Evolutionary conservation across 1,284 basidiomycete genomes (phyloP).

Genomic region (Ustilago sp.): DNA sequence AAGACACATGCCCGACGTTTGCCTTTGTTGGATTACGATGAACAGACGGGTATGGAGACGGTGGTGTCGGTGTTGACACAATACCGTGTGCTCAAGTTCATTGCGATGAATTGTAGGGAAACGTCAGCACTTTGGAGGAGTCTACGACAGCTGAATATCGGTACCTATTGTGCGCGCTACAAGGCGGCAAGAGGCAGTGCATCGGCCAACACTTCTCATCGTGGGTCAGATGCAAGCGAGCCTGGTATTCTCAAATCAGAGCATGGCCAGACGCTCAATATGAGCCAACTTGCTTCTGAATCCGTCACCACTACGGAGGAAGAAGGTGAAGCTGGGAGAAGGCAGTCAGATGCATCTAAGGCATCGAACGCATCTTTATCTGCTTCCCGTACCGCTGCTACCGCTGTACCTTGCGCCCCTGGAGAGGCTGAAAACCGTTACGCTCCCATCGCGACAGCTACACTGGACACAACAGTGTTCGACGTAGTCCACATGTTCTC

Average conservation of each 20-base stretch:
- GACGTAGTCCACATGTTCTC: conserved; percentile 99
- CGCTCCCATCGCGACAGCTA: conserved; percentile 92
- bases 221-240: conserved; percentile 43
- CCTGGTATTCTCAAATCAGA: conserved; percentile 25
- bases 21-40: conserved; percentile 91
- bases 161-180: conserved; percentile 80
- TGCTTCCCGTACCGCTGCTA: conserved; percentile 13
- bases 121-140: conserved; percentile 74
- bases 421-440: conserved; percentile 73
- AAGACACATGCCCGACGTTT: conserved; percentile 94
- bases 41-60: conserved; percentile 93
- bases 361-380: not conserved
- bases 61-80: conserved; percentile 97
- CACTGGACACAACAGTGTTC: conserved; percentile 90
- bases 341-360: conserved; percentile 14
- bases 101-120: conserved; percentile 82
- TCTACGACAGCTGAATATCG: conserved; percentile 88
- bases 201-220: conserved; percentile 14
- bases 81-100: conserved; percentile 97
- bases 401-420: not conserved
- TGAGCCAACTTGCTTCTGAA: conserved; percentile 30
- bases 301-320: not conserved
- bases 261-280: conserved; percentile 5
- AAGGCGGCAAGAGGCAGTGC: conserved; percentile 6
- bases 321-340: not conserved